These are phyloP conservation scores for Solanum ahanhuiri DNA, from an alignment of 257 asterid genomes.

Conservation along the genomic window DNA sequence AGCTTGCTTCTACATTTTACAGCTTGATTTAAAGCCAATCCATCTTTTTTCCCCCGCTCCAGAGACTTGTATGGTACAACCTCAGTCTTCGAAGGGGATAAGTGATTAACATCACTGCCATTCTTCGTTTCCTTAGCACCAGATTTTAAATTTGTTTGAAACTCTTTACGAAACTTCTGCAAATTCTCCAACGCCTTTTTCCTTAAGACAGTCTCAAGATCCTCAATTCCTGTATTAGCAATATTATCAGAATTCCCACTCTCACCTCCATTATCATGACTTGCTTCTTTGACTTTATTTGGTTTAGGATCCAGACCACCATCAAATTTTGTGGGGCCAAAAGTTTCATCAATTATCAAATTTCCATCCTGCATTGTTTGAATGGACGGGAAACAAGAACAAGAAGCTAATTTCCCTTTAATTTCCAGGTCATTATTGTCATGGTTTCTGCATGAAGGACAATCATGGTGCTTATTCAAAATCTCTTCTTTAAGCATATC, in stretches of 20 bases:
- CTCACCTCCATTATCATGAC: conserved; percentile 13
- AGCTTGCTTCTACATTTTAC: conserved; percentile 7
- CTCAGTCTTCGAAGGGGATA: conserved; percentile 10
- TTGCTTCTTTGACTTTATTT: not conserved
- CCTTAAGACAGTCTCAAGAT: conserved; percentile 62
- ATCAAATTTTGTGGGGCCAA: conserved; percentile 7
- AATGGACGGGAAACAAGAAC: conserved; percentile 15
- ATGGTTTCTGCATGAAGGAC: conserved; percentile 50
- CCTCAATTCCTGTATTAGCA: conserved; percentile 29
- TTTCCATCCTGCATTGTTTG: conserved; percentile 17
- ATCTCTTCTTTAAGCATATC: conserved; percentile 51
- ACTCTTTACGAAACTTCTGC: conserved; percentile 39
- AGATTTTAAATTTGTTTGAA: conserved; percentile 14
- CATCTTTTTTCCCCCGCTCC: conserved; percentile 10
- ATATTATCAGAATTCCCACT: conserved; percentile 7
- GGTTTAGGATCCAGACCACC: conserved; percentile 11
- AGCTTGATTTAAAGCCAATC: conserved; percentile 2
- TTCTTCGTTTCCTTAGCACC: conserved; percentile 2
- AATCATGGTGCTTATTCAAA: conserved; percentile 39
- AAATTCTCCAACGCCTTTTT: conserved; percentile 81
- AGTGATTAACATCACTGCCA: conserved; percentile 10
- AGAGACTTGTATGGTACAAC: conserved; percentile 3
- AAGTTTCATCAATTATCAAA: conserved; percentile 4
- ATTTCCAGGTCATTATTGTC: conserved; percentile 37
- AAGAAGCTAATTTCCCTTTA: conserved; percentile 19